phyloP scores from a whole-genome alignment of 306 rosid genomes.

The Hylodesmum podocarpum region DNA sequence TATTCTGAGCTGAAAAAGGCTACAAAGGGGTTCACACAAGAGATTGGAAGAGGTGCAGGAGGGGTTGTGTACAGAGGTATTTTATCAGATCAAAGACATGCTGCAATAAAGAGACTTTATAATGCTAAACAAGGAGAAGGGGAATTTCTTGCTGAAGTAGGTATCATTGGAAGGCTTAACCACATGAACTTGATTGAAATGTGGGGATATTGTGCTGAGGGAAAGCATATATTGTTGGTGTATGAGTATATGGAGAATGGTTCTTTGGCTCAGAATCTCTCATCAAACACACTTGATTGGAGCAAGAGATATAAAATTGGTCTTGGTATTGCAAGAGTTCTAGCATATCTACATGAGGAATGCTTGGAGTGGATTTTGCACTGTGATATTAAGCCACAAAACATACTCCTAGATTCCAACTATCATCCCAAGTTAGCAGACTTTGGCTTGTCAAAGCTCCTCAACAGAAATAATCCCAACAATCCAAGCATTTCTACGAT shows the following conservation, averaged over 20 bases:
- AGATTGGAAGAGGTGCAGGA: constrained; percentile 56
- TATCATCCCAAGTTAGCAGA: constrained; percentile 30
- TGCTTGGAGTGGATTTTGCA: constrained; percentile 38
- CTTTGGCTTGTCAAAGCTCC: constrained; percentile 35
- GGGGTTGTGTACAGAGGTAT: constrained; percentile 55
- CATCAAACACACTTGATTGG: constrained; percentile 29
- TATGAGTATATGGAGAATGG: constrained; percentile 38
- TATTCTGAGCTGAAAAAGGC: constrained; percentile 46
- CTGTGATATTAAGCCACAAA: constrained; percentile 36
- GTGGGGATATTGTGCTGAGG: constrained; percentile 43
- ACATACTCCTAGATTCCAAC: constrained; percentile 31
- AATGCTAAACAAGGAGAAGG: constrained; percentile 44
- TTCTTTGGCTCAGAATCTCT: constrained; percentile 30
- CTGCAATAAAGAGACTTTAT: constrained; percentile 43
- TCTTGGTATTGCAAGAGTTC: constrained; percentile 27
- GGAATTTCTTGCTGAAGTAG: constrained; percentile 31
- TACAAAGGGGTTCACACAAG: constrained; percentile 39
- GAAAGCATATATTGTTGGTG: constrained; percentile 27
- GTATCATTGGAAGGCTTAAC: constrained; percentile 36
- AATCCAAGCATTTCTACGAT: constrained; percentile 16
- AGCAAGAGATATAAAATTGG: constrained; percentile 25
- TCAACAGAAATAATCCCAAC: constrained; percentile 11
- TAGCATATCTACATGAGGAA: constrained; percentile 33
- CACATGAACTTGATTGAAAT: constrained; percentile 42
- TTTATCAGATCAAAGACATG: constrained; percentile 42